Percentiles rank a stretch among this genome's conserved stretches.
Conservation (phyloP, 345 rosid species). For the Moricandia arvensis region DNA sequence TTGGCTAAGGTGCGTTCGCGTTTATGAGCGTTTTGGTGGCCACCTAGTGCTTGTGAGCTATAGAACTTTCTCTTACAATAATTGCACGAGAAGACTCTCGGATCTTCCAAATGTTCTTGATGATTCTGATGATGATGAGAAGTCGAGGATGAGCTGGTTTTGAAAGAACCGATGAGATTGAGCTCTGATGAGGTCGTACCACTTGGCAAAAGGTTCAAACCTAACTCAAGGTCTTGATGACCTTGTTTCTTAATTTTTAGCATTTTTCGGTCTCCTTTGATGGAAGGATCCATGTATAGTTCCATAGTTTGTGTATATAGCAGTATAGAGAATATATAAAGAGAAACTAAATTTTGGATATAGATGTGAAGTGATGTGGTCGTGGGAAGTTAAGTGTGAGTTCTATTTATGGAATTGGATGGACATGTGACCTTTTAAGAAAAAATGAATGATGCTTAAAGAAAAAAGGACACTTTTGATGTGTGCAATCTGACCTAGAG, state of each 20-base stretch:
- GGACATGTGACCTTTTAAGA: slow-evolving; percentile 26
- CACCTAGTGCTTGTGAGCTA: slow-evolving; percentile 95
- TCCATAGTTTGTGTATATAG: neutral
- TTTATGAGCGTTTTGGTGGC: slow-evolving; percentile 95
- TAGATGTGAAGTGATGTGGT: slow-evolving; percentile 31
- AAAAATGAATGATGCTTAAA: slow-evolving; percentile 29
- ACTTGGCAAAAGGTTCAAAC: slow-evolving; percentile 35
- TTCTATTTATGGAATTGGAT: slow-evolving; percentile 33
- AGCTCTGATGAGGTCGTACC: slow-evolving; percentile 44
- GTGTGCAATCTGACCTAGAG: slow-evolving; percentile 41
- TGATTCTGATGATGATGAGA: slow-evolving; percentile 8
- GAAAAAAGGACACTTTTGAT: slow-evolving; percentile 35
- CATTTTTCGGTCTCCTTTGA: slow-evolving; percentile 20
- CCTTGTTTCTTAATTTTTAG: slow-evolving; percentile 10
- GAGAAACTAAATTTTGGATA: neutral
- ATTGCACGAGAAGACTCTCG: slow-evolving; percentile 77
- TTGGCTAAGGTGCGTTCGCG: slow-evolving; percentile 86
- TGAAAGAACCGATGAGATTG: slow-evolving; percentile 50
- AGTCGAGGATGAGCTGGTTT: slow-evolving; percentile 22
- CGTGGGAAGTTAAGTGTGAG: slow-evolving; percentile 36
- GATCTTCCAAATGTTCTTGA: slow-evolving; percentile 42
- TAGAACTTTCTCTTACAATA: slow-evolving; percentile 90
- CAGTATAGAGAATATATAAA: slow-evolving; percentile 15
- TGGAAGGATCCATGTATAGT: slow-evolving; percentile 14
- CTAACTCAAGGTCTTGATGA: slow-evolving; percentile 46